These are phyloP conservation scores for Huntiella abstrusa DNA, from an alignment of 2,329 filamentous ascomycete genomes.

Conservation along the genomic window DNA sequence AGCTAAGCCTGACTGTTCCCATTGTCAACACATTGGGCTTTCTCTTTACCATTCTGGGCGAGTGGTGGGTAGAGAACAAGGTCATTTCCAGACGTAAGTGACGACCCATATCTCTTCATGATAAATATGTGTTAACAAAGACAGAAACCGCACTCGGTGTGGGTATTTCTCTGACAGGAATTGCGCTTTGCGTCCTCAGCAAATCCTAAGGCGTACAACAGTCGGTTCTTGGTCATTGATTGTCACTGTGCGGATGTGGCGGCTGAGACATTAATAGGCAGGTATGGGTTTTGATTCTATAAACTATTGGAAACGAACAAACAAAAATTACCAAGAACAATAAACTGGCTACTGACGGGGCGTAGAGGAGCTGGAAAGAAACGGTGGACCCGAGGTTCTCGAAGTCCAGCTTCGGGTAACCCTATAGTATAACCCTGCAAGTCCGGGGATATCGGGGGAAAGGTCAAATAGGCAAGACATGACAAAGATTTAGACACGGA, in stretches of 20 bases:
- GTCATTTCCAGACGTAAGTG: conserved; percentile 60
- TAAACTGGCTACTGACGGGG: background rate
- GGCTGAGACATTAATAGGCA: too few relatives aligned
- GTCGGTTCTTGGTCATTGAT: too few relatives aligned
- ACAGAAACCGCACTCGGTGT: conserved; percentile 71
- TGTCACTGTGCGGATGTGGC: too few relatives aligned
- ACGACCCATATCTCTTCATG: background rate
- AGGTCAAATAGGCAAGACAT: background rate
- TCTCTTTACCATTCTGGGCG: conserved; percentile 83
- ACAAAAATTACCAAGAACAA: background rate
- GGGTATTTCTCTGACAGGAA: conserved; percentile 58
- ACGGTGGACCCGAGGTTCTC: background rate
- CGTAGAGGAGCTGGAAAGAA: too few relatives aligned
- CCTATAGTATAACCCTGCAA: too few relatives aligned
- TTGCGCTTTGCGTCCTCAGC: conserved; percentile 65
- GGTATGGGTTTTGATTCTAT: too few relatives aligned
- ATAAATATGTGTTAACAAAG: background rate
- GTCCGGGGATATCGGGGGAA: background rate
- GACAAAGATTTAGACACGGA: conserved; percentile 9
- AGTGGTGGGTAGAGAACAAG: conserved; percentile 89
- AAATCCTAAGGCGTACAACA: conserved; percentile 22
- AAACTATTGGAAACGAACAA: background rate
- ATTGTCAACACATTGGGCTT: conserved; percentile 91
- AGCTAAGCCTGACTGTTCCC: conserved; percentile 80
- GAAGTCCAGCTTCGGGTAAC: background rate